phyloP scores from a whole-genome alignment of 768 basidiomycete species.

The Mycena leptocephala region DNA sequence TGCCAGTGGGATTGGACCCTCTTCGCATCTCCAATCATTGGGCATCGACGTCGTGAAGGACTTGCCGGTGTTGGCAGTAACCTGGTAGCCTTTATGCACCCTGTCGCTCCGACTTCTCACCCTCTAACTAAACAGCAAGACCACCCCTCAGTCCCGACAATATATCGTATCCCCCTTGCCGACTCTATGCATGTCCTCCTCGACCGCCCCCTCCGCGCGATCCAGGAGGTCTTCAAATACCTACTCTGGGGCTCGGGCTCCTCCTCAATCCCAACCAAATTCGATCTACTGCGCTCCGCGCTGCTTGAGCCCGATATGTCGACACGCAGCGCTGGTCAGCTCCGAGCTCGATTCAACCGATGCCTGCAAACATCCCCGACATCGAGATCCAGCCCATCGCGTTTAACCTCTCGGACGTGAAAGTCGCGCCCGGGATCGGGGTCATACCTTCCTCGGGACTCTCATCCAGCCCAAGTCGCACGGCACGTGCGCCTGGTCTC shows the following conservation, averaged over 20 bases:
- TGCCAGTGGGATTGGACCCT: conserved; percentile 59
- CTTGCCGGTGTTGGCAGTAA: conserved; percentile 48
- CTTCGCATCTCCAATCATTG: conserved; percentile 48
- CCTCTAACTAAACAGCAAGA: too few species aligned
- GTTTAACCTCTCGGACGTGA: conserved; percentile 37
- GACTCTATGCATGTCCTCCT: conserved; percentile 50
- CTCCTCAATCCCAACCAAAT: too few species aligned
- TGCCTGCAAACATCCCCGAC: conserved; percentile 42
- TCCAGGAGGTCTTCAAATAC: conserved; percentile 41
- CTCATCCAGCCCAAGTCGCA: conserved; percentile 32
- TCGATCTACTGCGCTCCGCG: conserved; percentile 45
- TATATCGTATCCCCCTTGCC: conserved; percentile 44
- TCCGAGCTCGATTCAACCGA: neutral
- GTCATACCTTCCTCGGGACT: conserved; percentile 34
- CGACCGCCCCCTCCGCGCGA: conserved; percentile 31
- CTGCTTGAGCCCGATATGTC: conserved; percentile 40
- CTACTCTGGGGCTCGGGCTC: conserved; percentile 41
- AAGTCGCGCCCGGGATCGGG: conserved; percentile 36
- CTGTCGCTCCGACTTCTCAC: too few species aligned
- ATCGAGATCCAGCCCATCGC: conserved; percentile 46
- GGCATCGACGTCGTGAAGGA: conserved; percentile 44
- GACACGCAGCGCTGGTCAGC: conserved; percentile 20
- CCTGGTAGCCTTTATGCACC: too few species aligned
- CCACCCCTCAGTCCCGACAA: conserved; percentile 45
- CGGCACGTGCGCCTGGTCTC: conserved; percentile 39